Conservation (phyloP, 192 early-diverging fungal species). For the Lobosporangium transversale region DNA sequence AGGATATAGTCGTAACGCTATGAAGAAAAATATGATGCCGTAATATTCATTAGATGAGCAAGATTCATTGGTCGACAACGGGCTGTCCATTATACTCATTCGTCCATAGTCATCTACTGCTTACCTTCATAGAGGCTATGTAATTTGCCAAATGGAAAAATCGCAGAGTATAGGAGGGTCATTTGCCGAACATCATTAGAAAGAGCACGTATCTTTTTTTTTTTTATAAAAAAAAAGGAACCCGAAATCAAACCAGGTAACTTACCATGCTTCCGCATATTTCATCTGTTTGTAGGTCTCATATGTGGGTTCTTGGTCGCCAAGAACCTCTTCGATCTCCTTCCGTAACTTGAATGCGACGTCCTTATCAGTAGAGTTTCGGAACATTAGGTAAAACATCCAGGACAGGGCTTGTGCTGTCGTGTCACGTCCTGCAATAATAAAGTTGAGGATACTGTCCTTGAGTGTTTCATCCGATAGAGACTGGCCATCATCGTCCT, state of each 20-base stretch:
- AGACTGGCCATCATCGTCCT: constrained; percentile 47
- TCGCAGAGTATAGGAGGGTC: too few relatives aligned
- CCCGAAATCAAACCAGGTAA: too few relatives aligned
- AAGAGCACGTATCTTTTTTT: too few relatives aligned
- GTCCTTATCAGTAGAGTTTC: constrained; percentile 48
- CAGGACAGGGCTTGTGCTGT: constrained; percentile 57
- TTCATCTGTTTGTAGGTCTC: constrained; percentile 38
- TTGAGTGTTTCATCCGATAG: constrained; percentile 55
- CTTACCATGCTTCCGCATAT: constrained; percentile 50
- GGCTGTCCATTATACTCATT: background rate
- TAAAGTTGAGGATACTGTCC: constrained; percentile 60
- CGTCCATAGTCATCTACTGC: background rate
- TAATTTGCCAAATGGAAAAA: too few relatives aligned
- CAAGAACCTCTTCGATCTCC: constrained; percentile 47
- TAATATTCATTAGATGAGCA: too few relatives aligned
- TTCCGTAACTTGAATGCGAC: constrained; percentile 28
- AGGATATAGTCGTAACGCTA: constrained; percentile 63
- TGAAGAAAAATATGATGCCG: constrained; percentile 22
- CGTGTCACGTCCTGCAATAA: constrained; percentile 41
- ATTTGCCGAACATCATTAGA: too few relatives aligned
- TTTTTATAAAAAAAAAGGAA: too few relatives aligned
- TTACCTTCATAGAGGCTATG: constrained; percentile 22
- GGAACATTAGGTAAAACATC: constrained; percentile 57
- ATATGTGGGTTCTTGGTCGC: constrained; percentile 21
- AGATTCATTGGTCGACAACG: too few relatives aligned